Evolutionary conservation across 352 stramenopile genomes (phyloP).

Genomic region (Globisporangium uncinulatum): DNA sequence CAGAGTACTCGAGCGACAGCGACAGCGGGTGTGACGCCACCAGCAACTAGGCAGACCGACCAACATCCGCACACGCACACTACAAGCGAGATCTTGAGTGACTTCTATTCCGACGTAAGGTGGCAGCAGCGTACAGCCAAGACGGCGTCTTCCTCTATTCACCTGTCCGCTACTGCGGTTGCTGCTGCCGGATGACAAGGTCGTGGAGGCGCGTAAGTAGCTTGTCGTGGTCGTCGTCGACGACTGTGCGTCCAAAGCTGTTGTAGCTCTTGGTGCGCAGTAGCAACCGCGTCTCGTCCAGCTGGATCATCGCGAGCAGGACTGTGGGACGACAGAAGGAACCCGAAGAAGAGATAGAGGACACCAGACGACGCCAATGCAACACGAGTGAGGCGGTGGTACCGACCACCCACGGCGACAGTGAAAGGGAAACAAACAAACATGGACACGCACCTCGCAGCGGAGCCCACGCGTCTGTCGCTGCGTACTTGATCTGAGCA

Average conservation of each 20-base stretch:
- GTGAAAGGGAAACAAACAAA: too few relatives aligned
- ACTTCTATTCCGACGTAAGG: slow-evolving; percentile 11
- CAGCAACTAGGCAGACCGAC: neutral
- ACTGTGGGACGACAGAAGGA: slow-evolving; percentile 24
- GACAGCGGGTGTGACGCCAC: neutral
- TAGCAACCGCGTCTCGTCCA: slow-evolving; percentile 46
- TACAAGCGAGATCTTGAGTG: slow-evolving; percentile 21
- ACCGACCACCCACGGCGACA: neutral
- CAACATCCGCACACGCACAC: too few relatives aligned
- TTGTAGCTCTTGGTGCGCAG: slow-evolving; percentile 71
- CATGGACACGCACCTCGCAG: slow-evolving; percentile 38
- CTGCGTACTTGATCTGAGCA: slow-evolving; percentile 74
- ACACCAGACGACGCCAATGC: slow-evolving; percentile 1
- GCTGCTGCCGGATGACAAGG: slow-evolving; percentile 26
- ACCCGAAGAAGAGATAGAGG: neutral
- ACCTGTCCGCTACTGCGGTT: neutral
- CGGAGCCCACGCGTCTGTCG: slow-evolving; percentile 74
- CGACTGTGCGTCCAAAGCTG: slow-evolving; percentile 23
- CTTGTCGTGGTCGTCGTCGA: slow-evolving; percentile 35
- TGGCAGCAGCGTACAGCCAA: neutral
- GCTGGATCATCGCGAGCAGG: slow-evolving; percentile 68
- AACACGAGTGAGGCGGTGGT: neutral
- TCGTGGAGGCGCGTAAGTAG: slow-evolving; percentile 45
- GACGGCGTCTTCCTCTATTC: neutral
- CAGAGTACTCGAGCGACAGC: slow-evolving; percentile 1